A percentile compares a stretch with the other conserved stretches of the same genome.
phyloP scores from a whole-genome alignment of 805 yeast genomes.

The Cyberlindnera japonica region DNA sequence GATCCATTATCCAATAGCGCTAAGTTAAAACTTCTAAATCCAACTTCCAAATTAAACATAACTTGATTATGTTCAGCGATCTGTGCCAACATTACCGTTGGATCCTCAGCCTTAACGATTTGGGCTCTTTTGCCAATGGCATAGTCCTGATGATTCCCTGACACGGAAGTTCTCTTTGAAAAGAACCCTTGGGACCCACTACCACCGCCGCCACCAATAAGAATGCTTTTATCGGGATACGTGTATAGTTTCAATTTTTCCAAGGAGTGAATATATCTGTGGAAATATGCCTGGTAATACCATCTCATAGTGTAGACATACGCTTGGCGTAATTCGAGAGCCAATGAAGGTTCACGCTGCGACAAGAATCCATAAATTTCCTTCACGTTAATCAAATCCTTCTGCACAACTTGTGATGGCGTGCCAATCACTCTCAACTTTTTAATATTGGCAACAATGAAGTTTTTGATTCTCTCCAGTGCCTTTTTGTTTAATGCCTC shows the following conservation, averaged over 20 bases:
- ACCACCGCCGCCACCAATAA: constrained; percentile 43
- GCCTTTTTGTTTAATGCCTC: constrained; percentile 55
- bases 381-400: constrained; percentile 55
- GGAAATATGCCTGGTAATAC: constrained; percentile 82
- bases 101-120: constrained; percentile 51
- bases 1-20: constrained; percentile 74
- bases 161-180: constrained; percentile 6
- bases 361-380: constrained; percentile 58
- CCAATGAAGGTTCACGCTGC: constrained; percentile 54
- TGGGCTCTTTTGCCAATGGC: constrained; percentile 46
- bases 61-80: constrained; percentile 76
- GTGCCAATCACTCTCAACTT: constrained; percentile 56
- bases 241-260: constrained; percentile 55
- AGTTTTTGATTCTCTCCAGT: constrained; percentile 73
- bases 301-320: constrained; percentile 87
- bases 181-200: constrained; percentile 14
- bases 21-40: constrained; percentile 66
- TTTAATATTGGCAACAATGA: constrained; percentile 60
- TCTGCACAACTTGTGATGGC: constrained; percentile 75
- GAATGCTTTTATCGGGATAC: constrained; percentile 48
- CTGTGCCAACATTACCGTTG: constrained; percentile 72
- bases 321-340: constrained; percentile 71
- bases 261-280: constrained; percentile 68
- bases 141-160: constrained; percentile 24
- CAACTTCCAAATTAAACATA: constrained; percentile 66